Base-by-base conservation (phyloP, 257 asterid genomes). In the Jasminum sambac region DNA sequence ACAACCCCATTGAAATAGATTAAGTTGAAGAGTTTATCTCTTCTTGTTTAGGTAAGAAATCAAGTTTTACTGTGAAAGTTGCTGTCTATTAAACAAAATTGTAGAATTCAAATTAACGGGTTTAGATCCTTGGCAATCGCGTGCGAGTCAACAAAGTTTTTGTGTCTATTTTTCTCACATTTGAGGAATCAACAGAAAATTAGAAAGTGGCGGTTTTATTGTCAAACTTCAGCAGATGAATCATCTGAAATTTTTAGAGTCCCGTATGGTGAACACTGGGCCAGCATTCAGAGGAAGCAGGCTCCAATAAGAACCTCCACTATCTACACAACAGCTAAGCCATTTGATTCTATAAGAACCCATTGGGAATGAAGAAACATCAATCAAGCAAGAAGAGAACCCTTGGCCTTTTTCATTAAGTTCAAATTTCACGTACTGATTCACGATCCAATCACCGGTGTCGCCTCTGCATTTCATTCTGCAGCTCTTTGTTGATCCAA, bases 301-400 rank as follows among this genome's bases (percentile, higher is more conserved):
- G 80, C 88, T 86, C 87, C 91, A 76, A 75, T 88, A 95, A 66
- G 86, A 84, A 78, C 96, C 98, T 30, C 44, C 72, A 60, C 52
- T 67, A 69, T 95, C 96, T 2, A 88, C 41, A 64, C 74, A 88
- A 55, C 96, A 79, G 77, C 96, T 72, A 69, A 72, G 90, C 99
- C 98, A 95, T 64, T 76, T 83, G 65, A 95, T 86, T 76, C 79
- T 82, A 78, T 89, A 89, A 68, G 81, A 68, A 41, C 99, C 99
- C 37, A 67, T 78, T 0, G 91, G 90, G 43, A 89, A 83, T 46
- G 68, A 55, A 16, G 96, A 91, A 44, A 80, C 76, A 60, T 91
- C 93, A 25, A 91, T 91, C 83, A 88, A 83, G 81, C 96, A 85
- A 66, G 91, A 74, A n/a, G 93, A 83, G 73, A 95, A 85, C 69